Base-by-base conservation (phyloP, 2,329 filamentous ascomycete genomes). In the Fusarium napiforme region DNA sequence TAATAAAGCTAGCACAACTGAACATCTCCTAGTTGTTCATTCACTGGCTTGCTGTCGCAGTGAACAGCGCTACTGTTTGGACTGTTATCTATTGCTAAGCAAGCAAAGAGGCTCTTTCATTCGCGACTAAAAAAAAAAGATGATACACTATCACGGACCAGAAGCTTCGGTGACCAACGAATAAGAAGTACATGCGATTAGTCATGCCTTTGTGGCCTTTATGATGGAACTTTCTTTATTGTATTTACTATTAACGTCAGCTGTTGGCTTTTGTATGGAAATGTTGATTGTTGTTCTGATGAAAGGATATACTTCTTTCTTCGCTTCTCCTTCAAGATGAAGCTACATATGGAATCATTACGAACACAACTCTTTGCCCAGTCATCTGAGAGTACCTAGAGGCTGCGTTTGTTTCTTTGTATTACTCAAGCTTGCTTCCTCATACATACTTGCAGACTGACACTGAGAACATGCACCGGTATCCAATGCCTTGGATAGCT, bases 161-260 rank as follows among this genome's bases (percentile, higher is more conserved):
- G 75, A 77, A 77, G 55, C 60, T 77, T 77, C 67, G 58, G 62
- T 53, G 63, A 45, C 28, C 37, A 52, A 70, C 40, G 57, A 56
- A 50, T 58, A 50, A 42, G n/a, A 19, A 56, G 28, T 15, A 50
- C 19, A 36, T 40, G 23, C 19, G 63, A 74, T 73, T 73, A 73
- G 71, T 74, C 67, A 72, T 58, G 34, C 18, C 37, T 64, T 36
- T 60, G 49, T 23, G 12, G n/a, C 11, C 30, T 28, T 42, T 19
- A 39, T 39, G 50, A 45, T 11, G 21, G 19, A 43, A 58, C 21
- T 57, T 23, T 57, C 39, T 32, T 50, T 28, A 19, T 50, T 50
- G 12, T 18, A 15, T 21, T 37, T 37, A 37, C 28, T 12, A 37
- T 37, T 12, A 55, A 21, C 8, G 21, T n/a, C 50, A 18, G 14